These are phyloP conservation scores for Zygotorulaspora sp. DNA, from an alignment of 805 yeast species.

Conservation along the genomic window DNA sequence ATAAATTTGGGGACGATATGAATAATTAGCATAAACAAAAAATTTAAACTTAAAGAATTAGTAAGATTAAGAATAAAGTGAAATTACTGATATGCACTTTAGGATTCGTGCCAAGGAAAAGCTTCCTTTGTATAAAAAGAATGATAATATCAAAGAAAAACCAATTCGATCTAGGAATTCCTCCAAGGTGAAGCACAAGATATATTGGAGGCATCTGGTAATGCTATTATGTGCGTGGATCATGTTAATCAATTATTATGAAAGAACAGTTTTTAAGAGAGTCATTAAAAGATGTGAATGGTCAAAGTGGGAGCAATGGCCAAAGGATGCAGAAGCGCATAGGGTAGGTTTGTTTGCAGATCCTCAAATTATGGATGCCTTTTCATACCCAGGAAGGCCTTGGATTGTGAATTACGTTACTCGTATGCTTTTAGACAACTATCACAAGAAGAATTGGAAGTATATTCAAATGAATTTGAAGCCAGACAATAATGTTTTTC, in stretches of 20 bases:
- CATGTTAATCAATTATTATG: conserved; percentile 46
- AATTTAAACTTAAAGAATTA: too few species aligned
- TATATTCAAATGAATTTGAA: conserved; percentile 51
- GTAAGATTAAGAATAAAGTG: not conserved
- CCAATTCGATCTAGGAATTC: not conserved
- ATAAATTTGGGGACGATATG: too few species aligned
- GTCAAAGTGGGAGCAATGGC: conserved; percentile 65
- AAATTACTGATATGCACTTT: conserved; percentile 7
- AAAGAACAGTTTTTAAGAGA: conserved; percentile 45
- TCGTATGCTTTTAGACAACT: conserved; percentile 64
- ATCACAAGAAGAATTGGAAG: conserved; percentile 71
- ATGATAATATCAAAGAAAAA: conserved; percentile 6
- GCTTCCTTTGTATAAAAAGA: conserved; percentile 5
- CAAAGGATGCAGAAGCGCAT: conserved; percentile 37
- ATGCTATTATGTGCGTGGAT: conserved; percentile 40
- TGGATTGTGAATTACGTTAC: conserved; percentile 49
- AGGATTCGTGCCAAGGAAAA: conserved; percentile 13
- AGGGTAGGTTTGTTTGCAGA: conserved; percentile 73
- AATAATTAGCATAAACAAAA: too few species aligned
- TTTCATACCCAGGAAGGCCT: conserved; percentile 77
- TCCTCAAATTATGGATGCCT: conserved; percentile 87
- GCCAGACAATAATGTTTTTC: conserved; percentile 72
- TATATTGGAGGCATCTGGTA: conserved; percentile 29
- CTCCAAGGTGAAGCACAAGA: not conserved
- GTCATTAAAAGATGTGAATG: conserved; percentile 53